Evolutionary conservation across 345 rosid species (phyloP).

Genomic region (Melaleuca quinquenervia): DNA sequence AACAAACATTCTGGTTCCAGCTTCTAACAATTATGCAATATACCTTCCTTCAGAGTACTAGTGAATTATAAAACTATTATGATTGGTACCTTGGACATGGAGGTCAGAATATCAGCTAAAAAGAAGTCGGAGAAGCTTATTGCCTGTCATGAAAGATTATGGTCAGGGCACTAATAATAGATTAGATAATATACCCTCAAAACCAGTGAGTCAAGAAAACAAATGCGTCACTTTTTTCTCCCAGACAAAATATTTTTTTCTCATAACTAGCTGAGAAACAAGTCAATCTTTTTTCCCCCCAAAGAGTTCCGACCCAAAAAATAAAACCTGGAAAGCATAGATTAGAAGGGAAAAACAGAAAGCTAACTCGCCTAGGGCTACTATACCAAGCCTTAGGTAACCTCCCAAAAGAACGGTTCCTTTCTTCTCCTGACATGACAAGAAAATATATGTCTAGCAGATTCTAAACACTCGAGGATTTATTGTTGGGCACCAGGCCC

Average conservation of each 20-base stretch:
- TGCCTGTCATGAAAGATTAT: conserved; percentile 29
- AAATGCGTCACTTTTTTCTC: background rate
- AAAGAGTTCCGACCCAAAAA: background rate
- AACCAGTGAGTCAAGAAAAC: background rate
- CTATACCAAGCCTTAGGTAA: background rate
- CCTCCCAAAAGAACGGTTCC: background rate
- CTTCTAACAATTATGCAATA: background rate
- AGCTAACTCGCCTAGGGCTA: background rate
- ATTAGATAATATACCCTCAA: background rate
- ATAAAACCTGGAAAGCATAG: background rate
- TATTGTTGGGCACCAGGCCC: background rate
- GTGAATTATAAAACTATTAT: background rate
- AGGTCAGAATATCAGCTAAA: conserved; percentile 86
- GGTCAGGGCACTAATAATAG: background rate
- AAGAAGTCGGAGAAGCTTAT: conserved; percentile 88
- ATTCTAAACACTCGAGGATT: background rate
- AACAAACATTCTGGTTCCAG: background rate
- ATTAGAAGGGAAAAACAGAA: background rate
- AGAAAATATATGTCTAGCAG: background rate
- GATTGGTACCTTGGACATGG: conserved; percentile 77
- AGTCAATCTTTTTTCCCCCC: background rate
- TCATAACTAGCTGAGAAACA: background rate
- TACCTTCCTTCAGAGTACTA: background rate
- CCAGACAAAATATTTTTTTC: background rate
- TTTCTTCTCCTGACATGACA: background rate